Evolutionary conservation across 257 asterid genomes (phyloP).

Genomic region (Striga asiatica): DNA sequence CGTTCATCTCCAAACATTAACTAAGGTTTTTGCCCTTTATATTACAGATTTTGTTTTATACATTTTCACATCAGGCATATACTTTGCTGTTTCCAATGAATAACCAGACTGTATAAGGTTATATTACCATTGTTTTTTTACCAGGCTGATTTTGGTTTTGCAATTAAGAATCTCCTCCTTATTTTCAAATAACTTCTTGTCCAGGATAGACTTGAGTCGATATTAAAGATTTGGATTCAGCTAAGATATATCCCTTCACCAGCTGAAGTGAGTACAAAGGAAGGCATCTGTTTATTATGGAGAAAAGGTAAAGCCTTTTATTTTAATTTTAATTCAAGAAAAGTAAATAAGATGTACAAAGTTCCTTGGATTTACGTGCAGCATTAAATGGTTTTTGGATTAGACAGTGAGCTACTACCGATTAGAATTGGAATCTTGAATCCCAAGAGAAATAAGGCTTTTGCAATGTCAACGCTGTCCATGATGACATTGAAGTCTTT

Average conservation of each 20-base stretch:
- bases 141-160: background rate
- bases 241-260: conserved; percentile 65
- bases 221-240: conserved; percentile 55
- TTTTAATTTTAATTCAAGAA: background rate
- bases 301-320: conserved; percentile 37
- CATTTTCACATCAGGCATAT: too few species aligned
- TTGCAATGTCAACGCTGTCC: conserved; percentile 43
- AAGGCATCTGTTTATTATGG: conserved; percentile 49
- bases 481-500: conserved; percentile 44
- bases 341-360: background rate
- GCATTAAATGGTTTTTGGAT: conserved; percentile 22
- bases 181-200: conserved; percentile 13
- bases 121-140: too few species aligned
- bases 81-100: too few species aligned
- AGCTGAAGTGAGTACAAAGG: conserved; percentile 79
- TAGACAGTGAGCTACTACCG: conserved; percentile 55
- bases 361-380: conserved; percentile 7
- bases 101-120: too few species aligned
- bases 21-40: conserved; percentile 55
- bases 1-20: conserved; percentile 89
- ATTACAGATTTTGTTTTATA: background rate
- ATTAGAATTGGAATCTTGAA: conserved; percentile 74
- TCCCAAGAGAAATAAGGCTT: conserved; percentile 40
- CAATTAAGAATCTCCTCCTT: background rate
- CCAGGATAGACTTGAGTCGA: conserved; percentile 86